Conservation (phyloP, 2,329 filamentous ascomycete species). For the Phyllachora maydis region DNA sequence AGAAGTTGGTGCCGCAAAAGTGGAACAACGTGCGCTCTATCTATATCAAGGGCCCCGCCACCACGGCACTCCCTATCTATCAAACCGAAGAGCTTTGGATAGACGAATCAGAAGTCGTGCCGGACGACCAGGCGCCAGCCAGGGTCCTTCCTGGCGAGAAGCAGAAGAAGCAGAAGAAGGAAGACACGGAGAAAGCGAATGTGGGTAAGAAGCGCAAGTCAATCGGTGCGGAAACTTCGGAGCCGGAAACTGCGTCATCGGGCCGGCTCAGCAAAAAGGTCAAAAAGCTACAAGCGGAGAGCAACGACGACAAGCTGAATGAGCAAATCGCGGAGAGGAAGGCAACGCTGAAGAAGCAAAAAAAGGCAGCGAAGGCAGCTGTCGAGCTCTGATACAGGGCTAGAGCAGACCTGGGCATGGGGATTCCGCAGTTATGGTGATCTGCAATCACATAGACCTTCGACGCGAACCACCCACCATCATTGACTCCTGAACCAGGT, state of each 20-base stretch:
- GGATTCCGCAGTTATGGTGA: no score
- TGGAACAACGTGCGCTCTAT: constrained; percentile 74
- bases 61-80: constrained; percentile 84
- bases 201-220: constrained; percentile 45
- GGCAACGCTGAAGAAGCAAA: constrained; percentile 34
- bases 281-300: constrained; percentile 20
- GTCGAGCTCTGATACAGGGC: no score
- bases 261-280: constrained; percentile 18
- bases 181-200: constrained; percentile 27
- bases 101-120: constrained; percentile 51
- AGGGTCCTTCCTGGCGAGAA: constrained; percentile 16
- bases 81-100: constrained; percentile 81
- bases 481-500: no score
- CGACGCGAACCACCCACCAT: no score
- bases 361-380: constrained; percentile 33
- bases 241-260: constrained; percentile 5
- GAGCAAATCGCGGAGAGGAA: constrained; percentile 39
- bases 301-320: constrained; percentile 30
- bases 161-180: constrained; percentile 3
- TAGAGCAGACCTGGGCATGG: no score
- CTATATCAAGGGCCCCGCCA: constrained; percentile 80
- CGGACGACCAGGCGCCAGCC: constrained; percentile 24
- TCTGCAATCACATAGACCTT: no score
- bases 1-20: constrained; percentile 65
- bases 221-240: constrained; percentile 10